Evolutionary conservation across 2,329 filamentous ascomycete genomes (phyloP).

Genomic region (Trichoderma sp.): DNA sequence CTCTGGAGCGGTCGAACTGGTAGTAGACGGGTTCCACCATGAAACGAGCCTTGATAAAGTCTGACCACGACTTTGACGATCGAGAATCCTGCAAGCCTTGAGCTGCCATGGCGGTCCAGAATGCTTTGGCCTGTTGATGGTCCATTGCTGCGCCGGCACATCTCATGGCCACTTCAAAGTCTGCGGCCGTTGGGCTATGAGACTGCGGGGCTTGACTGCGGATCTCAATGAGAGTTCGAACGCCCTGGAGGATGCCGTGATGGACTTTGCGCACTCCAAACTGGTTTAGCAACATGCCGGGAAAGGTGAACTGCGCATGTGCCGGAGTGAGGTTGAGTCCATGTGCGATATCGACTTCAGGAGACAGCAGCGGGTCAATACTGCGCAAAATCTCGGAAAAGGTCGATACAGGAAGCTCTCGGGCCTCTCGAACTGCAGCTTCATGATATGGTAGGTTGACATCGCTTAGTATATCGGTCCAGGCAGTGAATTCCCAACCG

Average conservation of each 20-base stretch:
- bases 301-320: slow-evolving; percentile 41
- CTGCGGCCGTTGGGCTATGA: slow-evolving; percentile 35
- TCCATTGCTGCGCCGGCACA: slow-evolving; percentile 48
- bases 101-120: slow-evolving; percentile 37
- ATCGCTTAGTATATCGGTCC: slow-evolving; percentile 29
- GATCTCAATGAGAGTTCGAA: slow-evolving; percentile 36
- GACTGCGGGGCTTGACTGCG: slow-evolving; percentile 30
- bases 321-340: slow-evolving; percentile 40
- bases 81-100: slow-evolving; percentile 32
- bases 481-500: slow-evolving; percentile 29
- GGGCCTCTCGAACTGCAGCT: slow-evolving; percentile 33
- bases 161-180: slow-evolving; percentile 47
- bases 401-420: slow-evolving; percentile 48
- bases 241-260: slow-evolving; percentile 34
- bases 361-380: slow-evolving; percentile 56
- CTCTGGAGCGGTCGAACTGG: slow-evolving; percentile 43
- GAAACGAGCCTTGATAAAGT: slow-evolving; percentile 50
- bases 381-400: slow-evolving; percentile 64
- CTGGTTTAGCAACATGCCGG: slow-evolving; percentile 39
- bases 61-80: slow-evolving; percentile 38
- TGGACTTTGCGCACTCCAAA: slow-evolving; percentile 48
- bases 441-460: slow-evolving; percentile 23
- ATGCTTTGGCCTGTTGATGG: slow-evolving; percentile 31
- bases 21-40: slow-evolving; percentile 47
- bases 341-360: slow-evolving; percentile 48